Base-by-base conservation (phyloP, 2,329 filamentous ascomycete species). In the Pestalotiopsis fici region DNA sequence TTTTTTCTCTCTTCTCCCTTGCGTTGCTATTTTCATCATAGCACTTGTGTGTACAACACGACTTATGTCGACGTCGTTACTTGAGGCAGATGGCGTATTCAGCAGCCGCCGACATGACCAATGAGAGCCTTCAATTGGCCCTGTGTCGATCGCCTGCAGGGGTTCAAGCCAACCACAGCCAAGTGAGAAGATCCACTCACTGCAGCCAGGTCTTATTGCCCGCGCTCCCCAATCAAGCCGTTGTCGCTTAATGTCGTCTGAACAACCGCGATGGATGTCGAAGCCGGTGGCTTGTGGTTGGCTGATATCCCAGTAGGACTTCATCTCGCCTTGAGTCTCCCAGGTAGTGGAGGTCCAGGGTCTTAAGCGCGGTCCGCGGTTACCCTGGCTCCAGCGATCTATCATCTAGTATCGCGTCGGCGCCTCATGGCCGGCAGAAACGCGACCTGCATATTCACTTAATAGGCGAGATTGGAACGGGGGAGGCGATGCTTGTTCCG, bases 291-390 rank as follows among this genome's bases (percentile, higher is more conserved):
- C 60, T 69, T 75, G 65, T 76, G 74, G 71, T 78, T 78, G 76
- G 76, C 65, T 71, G n/a, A 27, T 39, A 57, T 66, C 59, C 61
- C 59, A 31, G 39, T 18, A 21, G 68, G 67, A 13, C 15, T 47
- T 64, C 61, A 64, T 64, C 61, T 64, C 61, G 61, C 43, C 67
- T 68, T 54, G n/a, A 21, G 15, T 9, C 31, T 35, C 18, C 12
- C 28, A 18, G 21, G 23, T 21, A 27, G 71, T 73, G 72, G 69
- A 67, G 43, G 66, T 47, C 67, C 67, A 64, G 70, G 68, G 67
- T 60, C 61, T 69, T 76, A 77, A 75, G 74, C 76, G 75, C 76
- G 73, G 73, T 68, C 65, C 74, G 74, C 74, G 73, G 68, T 61
- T 68, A 50, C 43, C 43, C 43, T 21, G n/a, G 43, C 39, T n/a